Percentiles rank a stretch among this genome's conserved stretches.
Conservation (phyloP, 164 flowering plant genomes). For the Warburgia ugandensis region DNA sequence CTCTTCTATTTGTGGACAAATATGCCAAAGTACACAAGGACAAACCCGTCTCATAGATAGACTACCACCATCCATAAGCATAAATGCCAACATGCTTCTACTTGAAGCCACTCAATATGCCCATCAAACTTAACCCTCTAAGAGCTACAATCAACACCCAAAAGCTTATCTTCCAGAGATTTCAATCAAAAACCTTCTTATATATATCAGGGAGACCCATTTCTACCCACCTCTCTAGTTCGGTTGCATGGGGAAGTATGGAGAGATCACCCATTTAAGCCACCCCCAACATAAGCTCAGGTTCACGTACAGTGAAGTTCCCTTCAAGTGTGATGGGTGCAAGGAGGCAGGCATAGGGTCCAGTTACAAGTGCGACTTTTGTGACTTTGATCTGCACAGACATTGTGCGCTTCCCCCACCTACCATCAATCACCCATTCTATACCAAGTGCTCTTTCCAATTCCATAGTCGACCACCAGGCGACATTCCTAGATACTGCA, state of each 20-base stretch:
- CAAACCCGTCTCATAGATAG: slow-evolving; percentile 4
- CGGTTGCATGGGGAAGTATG: slow-evolving; percentile 28
- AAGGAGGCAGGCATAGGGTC: slow-evolving; percentile 84
- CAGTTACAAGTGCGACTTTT: slow-evolving; percentile 57
- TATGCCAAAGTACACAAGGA: slow-evolving; percentile 6
- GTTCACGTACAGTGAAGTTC: slow-evolving; percentile 47
- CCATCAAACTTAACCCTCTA: background rate
- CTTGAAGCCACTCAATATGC: slow-evolving; percentile 12
- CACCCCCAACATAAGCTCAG: slow-evolving; percentile 81
- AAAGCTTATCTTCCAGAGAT: no score
- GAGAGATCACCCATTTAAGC: slow-evolving; percentile 62
- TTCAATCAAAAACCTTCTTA: background rate
- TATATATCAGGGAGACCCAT: background rate
- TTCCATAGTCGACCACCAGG: slow-evolving; percentile 69
- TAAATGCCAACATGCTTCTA: slow-evolving; percentile 18
- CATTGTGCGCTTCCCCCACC: slow-evolving; percentile 68
- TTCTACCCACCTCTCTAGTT: background rate
- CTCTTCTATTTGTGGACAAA: background rate
- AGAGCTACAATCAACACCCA: background rate
- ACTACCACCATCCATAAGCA: slow-evolving; percentile 10
- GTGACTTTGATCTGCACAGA: slow-evolving; percentile 72
- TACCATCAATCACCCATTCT: slow-evolving; percentile 62
- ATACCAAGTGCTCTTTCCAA: slow-evolving; percentile 67
- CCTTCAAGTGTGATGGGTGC: slow-evolving; percentile 96
- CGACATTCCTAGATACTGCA: slow-evolving; percentile 47